phyloP scores from a whole-genome alignment of 2,329 filamentous ascomycete genomes.

The Calonectria ilicicola region DNA sequence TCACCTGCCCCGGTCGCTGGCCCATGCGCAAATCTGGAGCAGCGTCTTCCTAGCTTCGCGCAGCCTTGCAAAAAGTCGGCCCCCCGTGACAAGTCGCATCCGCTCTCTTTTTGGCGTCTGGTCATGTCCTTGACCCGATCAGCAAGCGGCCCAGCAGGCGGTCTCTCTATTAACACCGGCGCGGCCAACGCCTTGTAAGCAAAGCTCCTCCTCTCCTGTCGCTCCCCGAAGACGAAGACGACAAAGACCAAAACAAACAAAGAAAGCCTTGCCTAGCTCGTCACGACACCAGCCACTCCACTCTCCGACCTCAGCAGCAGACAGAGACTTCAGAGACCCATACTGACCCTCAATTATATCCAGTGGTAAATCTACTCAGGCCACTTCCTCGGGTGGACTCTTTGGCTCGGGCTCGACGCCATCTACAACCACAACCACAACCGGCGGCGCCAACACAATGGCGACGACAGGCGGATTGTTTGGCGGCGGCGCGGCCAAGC shows the following conservation, averaged over 20 bases:
- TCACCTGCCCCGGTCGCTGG: conserved; percentile 33
- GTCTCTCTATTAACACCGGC: conserved; percentile 73
- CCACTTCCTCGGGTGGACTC: conserved; percentile 50
- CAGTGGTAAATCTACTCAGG: conserved; percentile 45
- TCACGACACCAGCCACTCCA: conserved; percentile 17
- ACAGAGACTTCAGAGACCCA: conserved; percentile 11
- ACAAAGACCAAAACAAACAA: conserved; percentile 18
- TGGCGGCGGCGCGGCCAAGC: conserved; percentile 37
- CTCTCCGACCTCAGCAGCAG: conserved; percentile 5
- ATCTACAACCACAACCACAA: conserved; percentile 41
- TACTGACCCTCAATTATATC: conserved; percentile 29
- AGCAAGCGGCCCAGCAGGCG: conserved; percentile 69
- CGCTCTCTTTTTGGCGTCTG: conserved; percentile 29
- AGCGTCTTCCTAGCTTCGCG: conserved; percentile 26
- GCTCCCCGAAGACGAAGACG: conserved; percentile 12
- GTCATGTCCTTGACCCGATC: conserved; percentile 67
- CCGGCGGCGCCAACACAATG: conserved; percentile 46
- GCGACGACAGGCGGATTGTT: conserved; percentile 49
- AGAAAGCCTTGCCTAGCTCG: conserved; percentile 7
- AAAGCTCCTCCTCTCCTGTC: conserved; percentile 30
- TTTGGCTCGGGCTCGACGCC: conserved; percentile 49
- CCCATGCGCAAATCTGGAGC: conserved; percentile 35
- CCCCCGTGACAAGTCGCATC: conserved; percentile 36
- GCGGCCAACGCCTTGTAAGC: conserved; percentile 64
- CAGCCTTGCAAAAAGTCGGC: conserved; percentile 37